Percentiles rank a stretch among this genome's conserved stretches.
phyloP scores from a whole-genome alignment of 176 grass and related monocot genomes.

The Dendrocalamus sinicus region DNA sequence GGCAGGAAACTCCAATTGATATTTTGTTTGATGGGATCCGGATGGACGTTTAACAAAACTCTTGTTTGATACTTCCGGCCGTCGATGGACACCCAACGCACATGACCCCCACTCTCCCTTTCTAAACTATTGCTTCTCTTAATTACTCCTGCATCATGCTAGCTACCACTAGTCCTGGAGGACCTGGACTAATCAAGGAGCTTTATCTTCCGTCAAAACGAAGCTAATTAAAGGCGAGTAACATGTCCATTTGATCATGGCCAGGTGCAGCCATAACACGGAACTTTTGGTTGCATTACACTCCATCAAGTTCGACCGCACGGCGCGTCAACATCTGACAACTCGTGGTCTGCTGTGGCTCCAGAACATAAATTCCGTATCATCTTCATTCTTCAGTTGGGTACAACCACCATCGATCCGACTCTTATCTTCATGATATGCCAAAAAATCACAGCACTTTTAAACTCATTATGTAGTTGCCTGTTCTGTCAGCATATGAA shows the following conservation, averaged over 20 bases:
- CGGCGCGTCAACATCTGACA: neutral
- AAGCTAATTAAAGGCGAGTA: neutral
- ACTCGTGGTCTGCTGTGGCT: neutral
- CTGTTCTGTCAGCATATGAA: too few relatives aligned
- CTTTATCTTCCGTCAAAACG: neutral
- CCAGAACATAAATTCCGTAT: constrained; percentile 1
- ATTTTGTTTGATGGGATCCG: too few relatives aligned
- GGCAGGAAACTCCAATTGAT: too few relatives aligned
- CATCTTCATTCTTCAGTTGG: constrained; percentile 20
- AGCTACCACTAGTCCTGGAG: neutral
- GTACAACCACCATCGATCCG: constrained; percentile 26
- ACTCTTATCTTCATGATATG: neutral
- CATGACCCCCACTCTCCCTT: too few relatives aligned
- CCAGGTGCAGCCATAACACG: neutral
- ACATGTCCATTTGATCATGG: neutral
- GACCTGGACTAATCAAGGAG: neutral
- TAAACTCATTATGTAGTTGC: too few relatives aligned
- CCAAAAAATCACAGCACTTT: too few relatives aligned
- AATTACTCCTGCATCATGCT: neutral
- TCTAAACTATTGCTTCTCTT: too few relatives aligned
- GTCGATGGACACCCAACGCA: too few relatives aligned
- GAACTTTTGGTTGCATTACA: too few relatives aligned
- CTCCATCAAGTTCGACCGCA: neutral
- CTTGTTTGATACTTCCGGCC: too few relatives aligned
- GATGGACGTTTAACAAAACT: too few relatives aligned